These are phyloP conservation scores for Lodderomyces margitis DNA, from an alignment of 1,139 yeast species.

Conservation along the genomic window DNA sequence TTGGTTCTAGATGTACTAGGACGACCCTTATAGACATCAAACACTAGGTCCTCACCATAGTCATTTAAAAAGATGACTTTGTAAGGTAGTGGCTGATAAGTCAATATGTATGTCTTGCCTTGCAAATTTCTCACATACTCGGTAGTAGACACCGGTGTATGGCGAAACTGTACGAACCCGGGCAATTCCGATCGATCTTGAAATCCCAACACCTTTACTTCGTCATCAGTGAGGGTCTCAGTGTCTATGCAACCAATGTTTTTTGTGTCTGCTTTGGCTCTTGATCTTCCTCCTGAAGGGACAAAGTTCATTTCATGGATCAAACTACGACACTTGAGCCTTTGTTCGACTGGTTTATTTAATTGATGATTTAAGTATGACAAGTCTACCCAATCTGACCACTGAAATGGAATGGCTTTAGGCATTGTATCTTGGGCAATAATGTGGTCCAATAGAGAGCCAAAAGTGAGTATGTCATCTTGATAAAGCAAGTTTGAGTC, in stretches of 20 bases:
- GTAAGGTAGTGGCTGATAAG: slow-evolving; percentile 22
- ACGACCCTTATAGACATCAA: slow-evolving; percentile 9
- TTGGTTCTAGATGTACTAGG: neutral
- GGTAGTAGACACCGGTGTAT: slow-evolving; percentile 17
- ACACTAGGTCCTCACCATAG: slow-evolving; percentile 17
- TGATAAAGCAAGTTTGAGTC: slow-evolving; percentile 7
- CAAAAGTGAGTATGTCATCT: slow-evolving; percentile 12
- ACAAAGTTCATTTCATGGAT: slow-evolving; percentile 6
- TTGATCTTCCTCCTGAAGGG: neutral
- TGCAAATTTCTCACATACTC: slow-evolving; percentile 23
- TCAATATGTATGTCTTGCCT: slow-evolving; percentile 22
- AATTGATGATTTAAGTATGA: slow-evolving; percentile 39
- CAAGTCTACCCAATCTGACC: slow-evolving; percentile 27
- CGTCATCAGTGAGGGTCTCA: slow-evolving; percentile 17
- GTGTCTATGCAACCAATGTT: slow-evolving; percentile 18
- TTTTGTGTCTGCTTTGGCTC: slow-evolving; percentile 5
- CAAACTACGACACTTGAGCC: slow-evolving; percentile 20
- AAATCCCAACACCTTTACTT: slow-evolving; percentile 18
- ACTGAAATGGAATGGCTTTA: slow-evolving; percentile 31
- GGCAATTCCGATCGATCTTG: slow-evolving; percentile 19
- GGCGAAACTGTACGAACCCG: slow-evolving; percentile 17
- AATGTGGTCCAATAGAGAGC: slow-evolving; percentile 6
- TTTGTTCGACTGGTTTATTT: slow-evolving; percentile 17
- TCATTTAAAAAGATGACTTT: slow-evolving; percentile 22
- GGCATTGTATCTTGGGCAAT: neutral